Evolutionary conservation across 495 filamentous ascomycete species (phyloP).

Genomic region (Clavariopsis aquatica): DNA sequence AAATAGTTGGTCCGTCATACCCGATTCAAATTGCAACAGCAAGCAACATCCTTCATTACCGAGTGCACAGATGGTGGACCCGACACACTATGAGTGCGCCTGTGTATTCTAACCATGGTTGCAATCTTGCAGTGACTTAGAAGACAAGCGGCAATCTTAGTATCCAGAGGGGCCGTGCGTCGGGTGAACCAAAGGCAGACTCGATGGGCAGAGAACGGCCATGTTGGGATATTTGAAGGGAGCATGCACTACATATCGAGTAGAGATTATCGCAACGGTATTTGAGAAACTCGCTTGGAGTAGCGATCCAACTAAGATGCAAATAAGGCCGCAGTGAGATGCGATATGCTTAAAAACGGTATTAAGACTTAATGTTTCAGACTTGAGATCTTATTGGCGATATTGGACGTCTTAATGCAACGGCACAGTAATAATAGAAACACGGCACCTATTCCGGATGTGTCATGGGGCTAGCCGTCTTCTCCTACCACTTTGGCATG

Average conservation of each 20-base stretch:
- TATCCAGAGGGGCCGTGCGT: slow-evolving; percentile 27
- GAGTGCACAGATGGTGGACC: slow-evolving; percentile 26
- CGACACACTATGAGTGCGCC: slow-evolving; percentile 32
- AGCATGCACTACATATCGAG: slow-evolving; percentile 26
- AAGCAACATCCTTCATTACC: slow-evolving; percentile 31
- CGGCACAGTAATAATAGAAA: slow-evolving; percentile 33
- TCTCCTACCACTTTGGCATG: slow-evolving; percentile 78
- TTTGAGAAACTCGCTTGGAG: slow-evolving; percentile 29
- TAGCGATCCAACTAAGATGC: slow-evolving; percentile 8
- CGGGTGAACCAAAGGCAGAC: slow-evolving; percentile 9
- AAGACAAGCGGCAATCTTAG: slow-evolving; percentile 20
- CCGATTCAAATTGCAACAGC: slow-evolving; percentile 31
- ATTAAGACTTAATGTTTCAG: slow-evolving; percentile 35
- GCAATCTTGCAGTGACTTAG: not conserved
- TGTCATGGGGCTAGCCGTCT: slow-evolving; percentile 31
- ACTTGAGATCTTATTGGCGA: slow-evolving; percentile 31
- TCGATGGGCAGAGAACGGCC: slow-evolving; percentile 18
- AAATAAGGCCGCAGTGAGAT: not conserved
- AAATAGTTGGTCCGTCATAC: slow-evolving; percentile 1
- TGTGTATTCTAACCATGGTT: slow-evolving; percentile 27
- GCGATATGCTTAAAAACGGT: slow-evolving; percentile 8
- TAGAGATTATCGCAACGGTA: slow-evolving; percentile 8
- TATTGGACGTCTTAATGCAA: slow-evolving; percentile 19
- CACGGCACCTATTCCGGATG: slow-evolving; percentile 6
- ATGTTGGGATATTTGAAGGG: slow-evolving; percentile 17